Evolutionary conservation across 768 basidiomycete genomes (phyloP).

Genomic region (Boletus rubropictus): DNA sequence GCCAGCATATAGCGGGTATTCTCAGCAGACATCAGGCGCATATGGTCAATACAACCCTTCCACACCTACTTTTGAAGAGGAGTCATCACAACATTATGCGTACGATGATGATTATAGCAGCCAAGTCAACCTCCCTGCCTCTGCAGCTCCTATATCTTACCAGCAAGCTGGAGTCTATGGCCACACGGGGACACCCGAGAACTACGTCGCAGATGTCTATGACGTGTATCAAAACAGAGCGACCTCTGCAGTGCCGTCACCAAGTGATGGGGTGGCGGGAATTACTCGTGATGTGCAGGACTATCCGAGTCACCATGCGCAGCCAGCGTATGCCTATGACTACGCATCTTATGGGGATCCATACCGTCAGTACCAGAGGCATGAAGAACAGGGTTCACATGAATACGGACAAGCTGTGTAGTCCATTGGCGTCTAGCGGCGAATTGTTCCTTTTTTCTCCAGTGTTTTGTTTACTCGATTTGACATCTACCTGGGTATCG

Average conservation of each 20-base stretch:
- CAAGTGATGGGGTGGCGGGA: slow-evolving; percentile 29
- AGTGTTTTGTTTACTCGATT: slow-evolving; percentile 27
- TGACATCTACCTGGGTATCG: slow-evolving; percentile 9
- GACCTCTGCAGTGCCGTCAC: slow-evolving; percentile 30
- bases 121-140: slow-evolving; percentile 49
- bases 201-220: slow-evolving; percentile 40
- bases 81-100: slow-evolving; percentile 41
- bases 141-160: slow-evolving; percentile 56
- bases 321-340: slow-evolving; percentile 24
- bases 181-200: slow-evolving; percentile 19
- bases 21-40: slow-evolving; percentile 46
- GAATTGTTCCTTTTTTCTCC: slow-evolving; percentile 11
- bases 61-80: slow-evolving; percentile 47
- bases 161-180: slow-evolving; percentile 27
- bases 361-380: slow-evolving; percentile 28
- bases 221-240: slow-evolving; percentile 53
- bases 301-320: slow-evolving; percentile 29
- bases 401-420: slow-evolving; percentile 33
- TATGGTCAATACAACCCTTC: slow-evolving; percentile 58
- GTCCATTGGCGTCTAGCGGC: slow-evolving; percentile 10
- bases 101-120: slow-evolving; percentile 72
- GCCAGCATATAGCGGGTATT: slow-evolving; percentile 68
- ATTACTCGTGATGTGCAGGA: slow-evolving; percentile 38
- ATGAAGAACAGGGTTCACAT: slow-evolving; percentile 24
- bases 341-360: slow-evolving; percentile 25